Conservation (phyloP, 805 yeast genomes). For the Candida tammaniensis region DNA sequence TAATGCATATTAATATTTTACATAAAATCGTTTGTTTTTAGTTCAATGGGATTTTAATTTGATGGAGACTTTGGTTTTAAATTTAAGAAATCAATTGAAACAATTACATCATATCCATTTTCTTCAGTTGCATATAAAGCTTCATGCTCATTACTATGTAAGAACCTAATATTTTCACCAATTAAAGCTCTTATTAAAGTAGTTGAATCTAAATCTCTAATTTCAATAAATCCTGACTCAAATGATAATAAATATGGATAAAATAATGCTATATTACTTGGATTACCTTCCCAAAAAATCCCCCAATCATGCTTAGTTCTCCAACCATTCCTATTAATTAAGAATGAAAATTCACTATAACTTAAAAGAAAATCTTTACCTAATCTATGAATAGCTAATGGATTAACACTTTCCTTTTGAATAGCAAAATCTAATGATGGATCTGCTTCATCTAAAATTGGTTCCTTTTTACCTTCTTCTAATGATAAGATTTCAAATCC, state of each 20-base stretch:
- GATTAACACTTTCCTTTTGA: constrained; percentile 72
- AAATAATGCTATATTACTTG: constrained; percentile 88
- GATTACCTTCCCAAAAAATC: constrained; percentile 95
- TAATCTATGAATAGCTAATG: constrained; percentile 86
- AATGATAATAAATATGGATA: constrained; percentile 92
- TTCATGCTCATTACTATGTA: constrained; percentile 90
- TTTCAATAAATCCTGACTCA: constrained; percentile 86
- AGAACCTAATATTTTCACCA: constrained; percentile 86
- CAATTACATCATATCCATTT: constrained; percentile 87
- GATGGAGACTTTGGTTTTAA: constrained; percentile 35
- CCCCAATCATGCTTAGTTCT: constrained; percentile 91
- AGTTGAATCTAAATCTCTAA: constrained; percentile 85
- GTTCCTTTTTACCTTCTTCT: constrained; percentile 80
- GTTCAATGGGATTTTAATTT: too few relatives aligned
- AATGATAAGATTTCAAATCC: constrained; percentile 94
- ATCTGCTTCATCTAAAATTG: constrained; percentile 95
- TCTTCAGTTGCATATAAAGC: constrained; percentile 91
- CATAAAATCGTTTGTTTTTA: too few relatives aligned
- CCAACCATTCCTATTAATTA: constrained; percentile 96
- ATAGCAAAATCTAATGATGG: constrained; percentile 94
- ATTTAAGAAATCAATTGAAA: constrained; percentile 86
- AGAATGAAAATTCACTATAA: constrained; percentile 91
- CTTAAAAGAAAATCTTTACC: constrained; percentile 85
- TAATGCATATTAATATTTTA: too few relatives aligned
- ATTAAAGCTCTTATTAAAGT: constrained; percentile 83